These are phyloP conservation scores for Chromera velia DNA, from an alignment of 73 alveolate species.

Conservation along the genomic window DNA sequence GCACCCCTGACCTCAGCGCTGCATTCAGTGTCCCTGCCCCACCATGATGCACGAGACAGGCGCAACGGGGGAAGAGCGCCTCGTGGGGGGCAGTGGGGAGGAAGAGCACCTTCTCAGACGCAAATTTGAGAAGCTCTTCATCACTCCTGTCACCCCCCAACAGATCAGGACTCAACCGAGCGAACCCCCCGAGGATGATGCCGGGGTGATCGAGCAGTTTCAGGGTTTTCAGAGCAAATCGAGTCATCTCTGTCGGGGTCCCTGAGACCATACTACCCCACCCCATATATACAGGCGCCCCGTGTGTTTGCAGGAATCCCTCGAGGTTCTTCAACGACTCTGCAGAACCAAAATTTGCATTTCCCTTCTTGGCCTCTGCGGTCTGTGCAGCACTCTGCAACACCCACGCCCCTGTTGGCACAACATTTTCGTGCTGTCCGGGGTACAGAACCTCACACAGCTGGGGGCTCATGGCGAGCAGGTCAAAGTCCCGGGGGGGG, in stretches of 20 bases:
- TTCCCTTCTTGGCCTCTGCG: neutral
- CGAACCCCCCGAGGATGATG: neutral
- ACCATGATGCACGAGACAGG: constrained; percentile 15
- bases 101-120: constrained; percentile 20
- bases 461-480: too few species aligned
- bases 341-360: neutral
- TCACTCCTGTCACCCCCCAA: neutral
- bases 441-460: too few species aligned
- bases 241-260: neutral
- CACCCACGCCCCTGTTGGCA: neutral
- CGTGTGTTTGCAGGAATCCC: neutral
- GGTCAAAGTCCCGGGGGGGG: too few species aligned
- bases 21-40: constrained; percentile 28
- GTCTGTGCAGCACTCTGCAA: neutral
- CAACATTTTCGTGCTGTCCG: too few species aligned
- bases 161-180: neutral
- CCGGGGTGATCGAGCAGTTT: neutral
- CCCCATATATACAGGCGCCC: neutral
- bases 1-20: constrained; percentile 13
- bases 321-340: neutral
- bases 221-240: neutral
- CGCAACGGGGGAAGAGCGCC: constrained; percentile 21
- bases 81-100: constrained; percentile 16
- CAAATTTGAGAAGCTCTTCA: too few species aligned
- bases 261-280: neutral